Evolutionary conservation across 78 protist genomes (phyloP).

Genomic region (Speleostelium caveatum): DNA sequence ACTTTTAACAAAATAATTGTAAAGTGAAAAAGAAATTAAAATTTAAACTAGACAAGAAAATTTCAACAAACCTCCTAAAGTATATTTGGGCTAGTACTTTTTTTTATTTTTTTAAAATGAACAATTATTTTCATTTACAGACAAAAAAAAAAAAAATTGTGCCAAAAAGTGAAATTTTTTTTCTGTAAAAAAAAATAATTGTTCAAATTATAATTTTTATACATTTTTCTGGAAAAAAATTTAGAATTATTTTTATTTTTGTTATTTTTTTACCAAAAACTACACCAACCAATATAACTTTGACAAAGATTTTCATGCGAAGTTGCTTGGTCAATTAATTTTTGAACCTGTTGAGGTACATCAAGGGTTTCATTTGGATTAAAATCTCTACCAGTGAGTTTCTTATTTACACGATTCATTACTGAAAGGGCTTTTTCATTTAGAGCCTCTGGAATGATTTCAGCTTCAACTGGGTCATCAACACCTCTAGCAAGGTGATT

Average conservation of each 20-base stretch:
- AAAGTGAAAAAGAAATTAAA: no score
- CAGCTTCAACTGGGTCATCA: constrained; percentile 72
- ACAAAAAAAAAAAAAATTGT: no score
- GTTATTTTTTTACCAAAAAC: constrained; percentile 79
- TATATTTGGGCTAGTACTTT: neutral
- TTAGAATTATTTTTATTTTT: neutral
- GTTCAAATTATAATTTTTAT: no score
- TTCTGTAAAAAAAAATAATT: no score
- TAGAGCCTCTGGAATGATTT: constrained; percentile 55
- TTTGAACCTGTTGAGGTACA: constrained; percentile 91
- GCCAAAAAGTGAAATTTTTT: no score
- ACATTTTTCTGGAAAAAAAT: neutral
- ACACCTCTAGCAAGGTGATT: constrained; percentile 26
- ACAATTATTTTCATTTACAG: no score
- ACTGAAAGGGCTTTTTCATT: constrained; percentile 90
- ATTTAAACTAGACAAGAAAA: no score
- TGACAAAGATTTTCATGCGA: constrained; percentile 97
- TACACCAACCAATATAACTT: constrained; percentile 98
- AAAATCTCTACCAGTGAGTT: constrained; percentile 95
- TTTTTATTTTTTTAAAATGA: no score
- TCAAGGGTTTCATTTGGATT: constrained; percentile 61
- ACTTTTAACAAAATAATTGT: no score
- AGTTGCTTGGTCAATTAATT: constrained; percentile 95
- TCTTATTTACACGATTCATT: constrained; percentile 92
- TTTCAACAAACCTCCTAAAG: neutral